phyloP scores from a whole-genome alignment of 1,139 yeast genomes.

The Zygoascus hellenicus region DNA sequence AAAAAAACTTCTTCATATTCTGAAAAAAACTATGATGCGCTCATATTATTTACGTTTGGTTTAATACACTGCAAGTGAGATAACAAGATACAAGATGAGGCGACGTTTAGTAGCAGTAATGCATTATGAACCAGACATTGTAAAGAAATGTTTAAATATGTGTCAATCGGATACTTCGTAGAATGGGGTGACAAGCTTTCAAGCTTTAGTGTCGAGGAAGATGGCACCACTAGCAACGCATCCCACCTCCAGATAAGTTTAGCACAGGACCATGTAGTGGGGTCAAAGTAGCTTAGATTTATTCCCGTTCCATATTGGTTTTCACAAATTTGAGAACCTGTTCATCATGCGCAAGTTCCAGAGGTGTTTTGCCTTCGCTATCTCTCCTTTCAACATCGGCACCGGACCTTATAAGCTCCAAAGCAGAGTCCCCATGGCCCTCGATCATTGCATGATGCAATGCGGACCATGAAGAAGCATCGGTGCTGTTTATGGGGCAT shows the following conservation, averaged over 20 bases:
- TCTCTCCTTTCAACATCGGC: slow-evolving; percentile 53
- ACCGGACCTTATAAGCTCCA: slow-evolving; percentile 53
- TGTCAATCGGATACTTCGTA: too few relatives aligned
- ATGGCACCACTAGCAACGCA: too few relatives aligned
- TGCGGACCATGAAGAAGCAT: slow-evolving; percentile 75
- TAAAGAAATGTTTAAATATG: not conserved
- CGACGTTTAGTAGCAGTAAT: slow-evolving; percentile 4
- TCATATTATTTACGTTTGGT: slow-evolving; percentile 8
- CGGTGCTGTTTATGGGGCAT: slow-evolving; percentile 64
- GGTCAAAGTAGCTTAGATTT: too few relatives aligned
- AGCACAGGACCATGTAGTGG: too few relatives aligned
- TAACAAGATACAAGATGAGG: too few relatives aligned
- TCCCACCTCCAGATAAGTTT: too few relatives aligned
- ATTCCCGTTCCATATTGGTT: not conserved
- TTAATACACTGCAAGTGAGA: slow-evolving; percentile 6
- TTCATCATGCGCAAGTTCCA: slow-evolving; percentile 57
- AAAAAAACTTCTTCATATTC: not conserved
- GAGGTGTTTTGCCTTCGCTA: slow-evolving; percentile 51
- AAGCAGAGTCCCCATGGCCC: slow-evolving; percentile 78
- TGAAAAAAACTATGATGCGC: slow-evolving; percentile 6
- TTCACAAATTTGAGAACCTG: slow-evolving; percentile 42
- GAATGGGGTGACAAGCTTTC: too few relatives aligned
- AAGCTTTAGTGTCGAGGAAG: too few relatives aligned
- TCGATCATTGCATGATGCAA: slow-evolving; percentile 89
- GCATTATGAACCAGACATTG: slow-evolving; percentile 1